Evolutionary conservation across 768 basidiomycete species (phyloP), one percentile per base, ranked within the genome.

Genomic region (Chalciporus piperatus): DNA sequence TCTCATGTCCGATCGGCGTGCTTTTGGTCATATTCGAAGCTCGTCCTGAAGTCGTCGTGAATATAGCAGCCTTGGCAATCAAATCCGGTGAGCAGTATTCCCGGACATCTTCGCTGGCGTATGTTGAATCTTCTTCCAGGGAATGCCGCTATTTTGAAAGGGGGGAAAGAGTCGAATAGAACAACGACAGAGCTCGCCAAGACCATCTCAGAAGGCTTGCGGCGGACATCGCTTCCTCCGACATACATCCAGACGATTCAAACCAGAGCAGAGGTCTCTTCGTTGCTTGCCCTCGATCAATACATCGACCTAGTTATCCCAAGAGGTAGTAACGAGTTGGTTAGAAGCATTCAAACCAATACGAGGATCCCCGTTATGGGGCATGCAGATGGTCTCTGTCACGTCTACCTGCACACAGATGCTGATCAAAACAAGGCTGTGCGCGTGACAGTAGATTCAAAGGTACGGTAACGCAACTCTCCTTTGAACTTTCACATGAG

Each of bases 301-400:
- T 95, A 92, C 70, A 98, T 99, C 63, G 95, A 98, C 70, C 78
- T 99, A 19, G 95, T 98, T 47, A 98, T 98, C 66, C 97, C 97
- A 1, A 77, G 97, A 48, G 97, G 97, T 6, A 94, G 95, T 63
- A 96, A 96, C 59, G 81, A 79, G 55, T 83, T 99, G 12, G 97
- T 98, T 23, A 78, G 74, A 59, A 88, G 75, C 67, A 97, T 99
- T 52, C 92, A 98, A 67, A 87, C 89, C 51, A 82, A 76, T 57
- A 97, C 96, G 0, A 78, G 88, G 52, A 98, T 99, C 54, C 88
- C 97, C 2, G 97, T 99, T 40, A 98, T 99, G 94, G 97, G 97
- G 1, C 97, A 99, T 64, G 95, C 97, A 7, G 97, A 99, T 69
- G 97, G 97, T 2, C 73, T 98, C 9, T 99, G 97, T 68, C 81